Percentiles rank a stretch among this genome's conserved stretches.
phyloP scores from a whole-genome alignment of 1,284 basidiomycete genomes.

The Xanthoconium separans region DNA sequence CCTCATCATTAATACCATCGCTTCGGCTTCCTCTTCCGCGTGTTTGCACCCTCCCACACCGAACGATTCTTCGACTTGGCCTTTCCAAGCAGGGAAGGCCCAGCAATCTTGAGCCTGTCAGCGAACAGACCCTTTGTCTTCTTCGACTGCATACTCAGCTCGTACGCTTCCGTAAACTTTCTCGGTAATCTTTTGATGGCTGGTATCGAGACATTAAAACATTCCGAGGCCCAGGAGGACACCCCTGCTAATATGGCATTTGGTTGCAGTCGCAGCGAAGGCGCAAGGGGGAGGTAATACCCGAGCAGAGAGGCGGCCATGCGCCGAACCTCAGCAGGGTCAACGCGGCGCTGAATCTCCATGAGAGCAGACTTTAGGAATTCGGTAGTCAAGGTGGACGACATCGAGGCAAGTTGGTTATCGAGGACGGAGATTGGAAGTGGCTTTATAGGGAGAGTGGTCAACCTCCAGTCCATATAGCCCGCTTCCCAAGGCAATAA shows the following conservation, averaged over 20 bases:
- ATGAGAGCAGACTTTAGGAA: slow-evolving; percentile 34
- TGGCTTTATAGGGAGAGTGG: slow-evolving; percentile 70
- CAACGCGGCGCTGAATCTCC: slow-evolving; percentile 43
- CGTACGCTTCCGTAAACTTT: slow-evolving; percentile 25
- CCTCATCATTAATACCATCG: slow-evolving; percentile 20
- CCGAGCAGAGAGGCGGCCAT: slow-evolving; percentile 75
- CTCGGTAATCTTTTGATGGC: slow-evolving; percentile 21
- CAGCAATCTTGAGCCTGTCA: slow-evolving; percentile 17
- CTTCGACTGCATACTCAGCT: slow-evolving; percentile 9
- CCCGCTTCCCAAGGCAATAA: slow-evolving; percentile 81
- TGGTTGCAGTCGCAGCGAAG: slow-evolving; percentile 50
- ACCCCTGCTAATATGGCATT: slow-evolving; percentile 58
- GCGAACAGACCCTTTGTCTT: slow-evolving; percentile 28
- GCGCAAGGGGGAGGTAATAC: slow-evolving; percentile 64
- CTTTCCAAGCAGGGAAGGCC: slow-evolving; percentile 20
- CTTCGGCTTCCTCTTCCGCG: slow-evolving; percentile 16
- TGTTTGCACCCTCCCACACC: slow-evolving; percentile 22
- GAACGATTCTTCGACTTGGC: slow-evolving; percentile 26
- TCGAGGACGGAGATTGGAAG: slow-evolving; percentile 36
- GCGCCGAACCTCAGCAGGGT: slow-evolving; percentile 58
- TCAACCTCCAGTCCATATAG: slow-evolving; percentile 68
- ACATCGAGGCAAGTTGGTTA: slow-evolving; percentile 12
- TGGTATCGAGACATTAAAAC: slow-evolving; percentile 23
- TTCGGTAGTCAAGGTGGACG: slow-evolving; percentile 14
- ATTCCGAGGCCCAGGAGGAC: slow-evolving; percentile 59